Evolutionary conservation across 352 stramenopile genomes (phyloP).

Genomic region (Pythium phragmiticola): DNA sequence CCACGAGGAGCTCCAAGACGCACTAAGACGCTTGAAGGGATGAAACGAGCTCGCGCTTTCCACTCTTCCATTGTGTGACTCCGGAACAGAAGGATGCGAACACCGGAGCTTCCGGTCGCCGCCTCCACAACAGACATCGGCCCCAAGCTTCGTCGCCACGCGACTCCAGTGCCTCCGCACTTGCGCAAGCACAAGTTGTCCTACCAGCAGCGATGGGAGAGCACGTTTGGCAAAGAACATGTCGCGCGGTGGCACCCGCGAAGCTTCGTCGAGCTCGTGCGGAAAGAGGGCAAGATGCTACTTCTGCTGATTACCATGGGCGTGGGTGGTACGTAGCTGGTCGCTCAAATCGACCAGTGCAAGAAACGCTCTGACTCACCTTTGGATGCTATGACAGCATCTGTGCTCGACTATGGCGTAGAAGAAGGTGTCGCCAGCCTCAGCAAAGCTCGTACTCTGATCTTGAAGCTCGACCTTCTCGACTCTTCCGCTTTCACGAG

Average conservation of each 20-base stretch:
- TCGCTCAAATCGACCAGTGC: background rate
- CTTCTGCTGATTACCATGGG: constrained; percentile 52
- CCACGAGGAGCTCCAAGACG: background rate
- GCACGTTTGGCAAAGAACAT: constrained; percentile 34
- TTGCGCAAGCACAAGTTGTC: constrained; percentile 34
- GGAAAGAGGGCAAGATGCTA: constrained; percentile 55
- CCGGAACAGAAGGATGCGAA: background rate
- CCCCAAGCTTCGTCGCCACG: constrained; percentile 17
- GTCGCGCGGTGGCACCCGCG: constrained; percentile 30
- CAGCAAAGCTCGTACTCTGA: constrained; percentile 12
- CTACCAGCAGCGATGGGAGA: constrained; percentile 51
- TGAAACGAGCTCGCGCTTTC: background rate
- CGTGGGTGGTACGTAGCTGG: constrained; percentile 37
- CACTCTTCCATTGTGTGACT: background rate
- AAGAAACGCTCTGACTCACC: background rate
- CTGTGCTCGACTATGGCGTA: constrained; percentile 48
- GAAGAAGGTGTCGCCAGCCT: constrained; percentile 33
- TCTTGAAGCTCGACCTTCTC: constrained; percentile 24
- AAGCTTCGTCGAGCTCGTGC: constrained; percentile 40
- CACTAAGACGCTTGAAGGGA: background rate
- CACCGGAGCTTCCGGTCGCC: background rate
- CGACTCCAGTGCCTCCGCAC: constrained; percentile 16
- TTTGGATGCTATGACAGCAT: constrained; percentile 31
- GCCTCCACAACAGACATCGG: background rate
- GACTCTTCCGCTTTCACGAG: constrained; percentile 20